phyloP scores from a whole-genome alignment of 441 rosid genomes.

The Lagerstroemia fauriei region DNA sequence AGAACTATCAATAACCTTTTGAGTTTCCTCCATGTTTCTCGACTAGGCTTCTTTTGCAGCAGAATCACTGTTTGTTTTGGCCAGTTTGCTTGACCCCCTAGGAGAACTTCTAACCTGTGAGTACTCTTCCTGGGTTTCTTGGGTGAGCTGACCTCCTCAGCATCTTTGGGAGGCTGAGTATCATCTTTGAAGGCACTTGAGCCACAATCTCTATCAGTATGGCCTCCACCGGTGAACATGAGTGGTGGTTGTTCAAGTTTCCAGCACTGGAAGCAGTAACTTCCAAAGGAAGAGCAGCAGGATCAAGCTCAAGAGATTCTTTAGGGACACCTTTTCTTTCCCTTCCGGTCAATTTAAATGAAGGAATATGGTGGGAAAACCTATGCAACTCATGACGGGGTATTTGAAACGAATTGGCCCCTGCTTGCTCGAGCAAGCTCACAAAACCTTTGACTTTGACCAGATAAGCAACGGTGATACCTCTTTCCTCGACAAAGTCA shows the following conservation, averaged over 20 bases:
- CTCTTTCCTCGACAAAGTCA: slow-evolving; percentile 34
- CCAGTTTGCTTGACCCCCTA: slow-evolving; percentile 9
- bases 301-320: slow-evolving; percentile 61
- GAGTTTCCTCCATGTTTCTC: not conserved
- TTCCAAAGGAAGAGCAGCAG: slow-evolving; percentile 49
- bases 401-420: slow-evolving; percentile 37
- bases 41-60: not conserved
- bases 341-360: slow-evolving; percentile 54
- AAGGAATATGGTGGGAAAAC: slow-evolving; percentile 58
- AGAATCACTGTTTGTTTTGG: not conserved
- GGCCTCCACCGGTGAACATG: slow-evolving; percentile 2
- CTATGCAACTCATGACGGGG: slow-evolving; percentile 44
- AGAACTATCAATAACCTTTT: not conserved
- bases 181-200: slow-evolving; percentile 29
- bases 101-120: slow-evolving; percentile 28
- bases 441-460: slow-evolving; percentile 49
- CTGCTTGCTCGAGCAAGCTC: slow-evolving; percentile 39
- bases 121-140: slow-evolving; percentile 32
- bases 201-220: slow-evolving; percentile 6
- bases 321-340: slow-evolving; percentile 60
- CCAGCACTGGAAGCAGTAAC: slow-evolving; percentile 30
- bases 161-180: slow-evolving; percentile 23
- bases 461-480: slow-evolving; percentile 40
- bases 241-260: slow-evolving; percentile 16
- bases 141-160: slow-evolving; percentile 29